Conservation (phyloP, 2,329 filamentous ascomycete genomes). For the Penicillium sumatraense region DNA sequence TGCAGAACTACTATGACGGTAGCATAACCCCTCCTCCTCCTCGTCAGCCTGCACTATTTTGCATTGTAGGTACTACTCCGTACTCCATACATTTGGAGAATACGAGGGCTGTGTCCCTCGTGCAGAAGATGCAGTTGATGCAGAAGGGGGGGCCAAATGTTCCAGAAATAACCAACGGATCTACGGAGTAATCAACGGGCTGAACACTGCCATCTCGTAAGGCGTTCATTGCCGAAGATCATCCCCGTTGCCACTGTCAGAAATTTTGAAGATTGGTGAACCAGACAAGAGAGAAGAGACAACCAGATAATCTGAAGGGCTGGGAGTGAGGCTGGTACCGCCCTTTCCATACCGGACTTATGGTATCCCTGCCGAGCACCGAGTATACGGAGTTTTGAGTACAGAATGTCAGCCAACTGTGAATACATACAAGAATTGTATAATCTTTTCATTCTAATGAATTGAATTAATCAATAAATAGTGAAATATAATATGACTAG, state of each 20-base stretch:
- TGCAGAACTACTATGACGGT: slow-evolving; percentile 6
- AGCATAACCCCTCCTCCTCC: slow-evolving; percentile 1
- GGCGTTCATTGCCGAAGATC: slow-evolving; percentile 12
- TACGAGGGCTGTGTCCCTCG: slow-evolving; percentile 6
- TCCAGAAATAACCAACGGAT: background rate
- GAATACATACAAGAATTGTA: no score
- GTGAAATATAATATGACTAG: no score
- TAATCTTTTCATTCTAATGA: no score
- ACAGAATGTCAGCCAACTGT: no score
- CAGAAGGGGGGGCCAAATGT: no score
- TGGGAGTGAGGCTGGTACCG: slow-evolving; percentile 16
- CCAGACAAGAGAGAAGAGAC: slow-evolving; percentile 15
- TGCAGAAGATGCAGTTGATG: no score
- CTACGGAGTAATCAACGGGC: background rate
- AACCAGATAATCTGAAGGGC: no score
- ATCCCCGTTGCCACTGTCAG: slow-evolving; percentile 23
- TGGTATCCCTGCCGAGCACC: background rate
- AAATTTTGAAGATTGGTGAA: slow-evolving; percentile 23
- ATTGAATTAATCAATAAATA: no score
- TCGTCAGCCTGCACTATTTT: background rate
- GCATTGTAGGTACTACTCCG: no score
- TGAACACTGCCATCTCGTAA: background rate
- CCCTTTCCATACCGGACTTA: slow-evolving; percentile 20
- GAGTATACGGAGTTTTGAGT: background rate
- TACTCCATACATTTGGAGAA: background rate